Conservation (phyloP, 2,329 filamentous ascomycete genomes). For the Penicillium rolfsii region DNA sequence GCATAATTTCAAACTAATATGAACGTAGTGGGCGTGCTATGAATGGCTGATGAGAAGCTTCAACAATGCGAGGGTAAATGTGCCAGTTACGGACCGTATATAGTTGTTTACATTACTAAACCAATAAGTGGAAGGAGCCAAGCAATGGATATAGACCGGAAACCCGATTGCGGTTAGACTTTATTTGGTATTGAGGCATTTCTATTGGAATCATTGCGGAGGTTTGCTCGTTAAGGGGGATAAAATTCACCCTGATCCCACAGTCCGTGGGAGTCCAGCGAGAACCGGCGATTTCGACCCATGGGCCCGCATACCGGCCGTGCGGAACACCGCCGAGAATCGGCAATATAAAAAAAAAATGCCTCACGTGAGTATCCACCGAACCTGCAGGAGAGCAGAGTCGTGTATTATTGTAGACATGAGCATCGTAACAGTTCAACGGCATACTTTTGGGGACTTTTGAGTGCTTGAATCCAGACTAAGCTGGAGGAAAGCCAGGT, state of each 20-base stretch:
- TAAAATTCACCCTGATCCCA: constrained; percentile 34
- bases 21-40: constrained; percentile 78
- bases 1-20: background rate
- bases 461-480: background rate
- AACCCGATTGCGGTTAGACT: constrained; percentile 29
- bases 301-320: constrained; percentile 35
- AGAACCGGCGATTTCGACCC: constrained; percentile 33
- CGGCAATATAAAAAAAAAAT: constrained; percentile 35
- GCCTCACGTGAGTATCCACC: constrained; percentile 30
- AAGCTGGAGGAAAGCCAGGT: constrained; percentile 1
- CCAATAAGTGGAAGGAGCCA: constrained; percentile 4
- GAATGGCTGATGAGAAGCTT: constrained; percentile 75
- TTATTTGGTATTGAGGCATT: constrained; percentile 33
- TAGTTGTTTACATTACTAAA: constrained; percentile 8
- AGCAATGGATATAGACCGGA: constrained; percentile 25
- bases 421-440: constrained; percentile 16
- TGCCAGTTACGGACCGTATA: constrained; percentile 6
- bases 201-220: constrained; percentile 32
- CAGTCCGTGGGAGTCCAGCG: constrained; percentile 25
- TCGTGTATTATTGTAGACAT: constrained; percentile 12
- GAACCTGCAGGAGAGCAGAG: constrained; percentile 6
- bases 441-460: constrained; percentile 9
- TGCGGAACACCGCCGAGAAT: constrained; percentile 32
- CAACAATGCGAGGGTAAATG: constrained; percentile 24
- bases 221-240: constrained; percentile 34